phyloP scores from a whole-genome alignment of 2,329 filamentous ascomycete genomes.

The Pseudopithomyces chartarum region DNA sequence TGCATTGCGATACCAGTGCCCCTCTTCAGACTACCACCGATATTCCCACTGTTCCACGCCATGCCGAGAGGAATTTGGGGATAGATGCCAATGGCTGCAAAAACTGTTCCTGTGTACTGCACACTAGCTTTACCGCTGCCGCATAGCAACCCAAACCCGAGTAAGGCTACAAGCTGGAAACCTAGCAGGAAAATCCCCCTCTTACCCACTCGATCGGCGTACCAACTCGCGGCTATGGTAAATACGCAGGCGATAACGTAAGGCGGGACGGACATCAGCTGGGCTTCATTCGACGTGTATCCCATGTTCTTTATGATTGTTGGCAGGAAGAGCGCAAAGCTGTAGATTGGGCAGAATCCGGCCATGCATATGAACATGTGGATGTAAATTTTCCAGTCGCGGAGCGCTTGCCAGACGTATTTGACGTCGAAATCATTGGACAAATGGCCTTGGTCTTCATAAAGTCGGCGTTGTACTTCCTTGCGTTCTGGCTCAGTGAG shows the following conservation, averaged over 20 bases:
- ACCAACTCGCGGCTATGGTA: slow-evolving; percentile 37
- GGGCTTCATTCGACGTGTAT: slow-evolving; percentile 55
- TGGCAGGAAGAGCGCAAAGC: slow-evolving; percentile 52
- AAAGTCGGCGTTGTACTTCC: slow-evolving; percentile 62
- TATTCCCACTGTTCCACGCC: slow-evolving; percentile 64
- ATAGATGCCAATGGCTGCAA: slow-evolving; percentile 54
- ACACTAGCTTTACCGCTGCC: slow-evolving; percentile 31
- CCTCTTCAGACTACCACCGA: slow-evolving; percentile 60
- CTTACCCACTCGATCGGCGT: slow-evolving; percentile 33
- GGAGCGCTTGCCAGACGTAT: slow-evolving; percentile 44
- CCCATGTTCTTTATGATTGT: slow-evolving; percentile 70
- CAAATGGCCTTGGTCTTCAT: slow-evolving; percentile 63
- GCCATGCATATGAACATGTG: slow-evolving; percentile 49
- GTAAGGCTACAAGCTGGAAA: slow-evolving; percentile 59
- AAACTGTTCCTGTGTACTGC: slow-evolving; percentile 41
- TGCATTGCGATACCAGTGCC: slow-evolving; percentile 63
- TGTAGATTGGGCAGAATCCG: slow-evolving; percentile 50
- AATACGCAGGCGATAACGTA: slow-evolving; percentile 57
- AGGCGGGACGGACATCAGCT: slow-evolving; percentile 58
- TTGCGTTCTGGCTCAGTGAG: slow-evolving; percentile 58
- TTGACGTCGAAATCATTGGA: slow-evolving; percentile 46
- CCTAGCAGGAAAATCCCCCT: slow-evolving; percentile 38
- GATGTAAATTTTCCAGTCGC: slow-evolving; percentile 52
- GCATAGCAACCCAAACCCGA: slow-evolving; percentile 43
- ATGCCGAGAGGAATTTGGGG: slow-evolving; percentile 61